Evolutionary conservation across 176 grass and related monocot genomes (phyloP).

Genomic region (Bromus sterilis): DNA sequence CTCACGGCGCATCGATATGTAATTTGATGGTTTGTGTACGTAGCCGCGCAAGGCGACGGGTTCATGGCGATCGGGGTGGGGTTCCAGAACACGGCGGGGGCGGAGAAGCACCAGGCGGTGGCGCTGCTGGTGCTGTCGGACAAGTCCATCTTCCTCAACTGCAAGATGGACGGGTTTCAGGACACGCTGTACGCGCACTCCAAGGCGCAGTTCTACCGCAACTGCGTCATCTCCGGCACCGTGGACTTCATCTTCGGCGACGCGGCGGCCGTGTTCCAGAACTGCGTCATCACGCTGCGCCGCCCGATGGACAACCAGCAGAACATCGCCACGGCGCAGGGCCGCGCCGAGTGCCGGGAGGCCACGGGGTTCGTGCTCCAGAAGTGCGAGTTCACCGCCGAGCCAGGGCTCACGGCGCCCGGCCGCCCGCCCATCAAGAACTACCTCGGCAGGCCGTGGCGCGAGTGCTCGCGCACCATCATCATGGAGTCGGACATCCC

Average conservation of each 20-base stretch:
- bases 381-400: slow-evolving; percentile 59
- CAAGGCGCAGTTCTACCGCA: slow-evolving; percentile 83
- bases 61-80: slow-evolving; percentile 80
- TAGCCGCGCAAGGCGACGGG: slow-evolving; percentile 56
- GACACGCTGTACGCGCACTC: slow-evolving; percentile 95
- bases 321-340: slow-evolving; percentile 85
- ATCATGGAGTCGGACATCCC: slow-evolving; percentile 77
- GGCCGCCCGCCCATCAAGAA: slow-evolving; percentile 23
- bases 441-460: slow-evolving; percentile 76
- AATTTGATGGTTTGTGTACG: too few relatives aligned
- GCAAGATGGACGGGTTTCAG: slow-evolving; percentile 82
- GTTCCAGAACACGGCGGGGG: slow-evolving; percentile 83
- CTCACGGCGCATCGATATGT: too few relatives aligned
- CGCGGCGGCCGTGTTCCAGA: slow-evolving; percentile 87
- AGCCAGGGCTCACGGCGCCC: slow-evolving; percentile 21
- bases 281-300: slow-evolving; percentile 62
- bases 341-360: slow-evolving; percentile 55
- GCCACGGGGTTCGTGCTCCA: slow-evolving; percentile 88
- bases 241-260: slow-evolving; percentile 91
- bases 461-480: slow-evolving; percentile 59
- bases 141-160: slow-evolving; percentile 79
- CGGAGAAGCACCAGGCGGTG: slow-evolving; percentile 84
- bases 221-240: slow-evolving; percentile 73
- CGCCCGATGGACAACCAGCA: slow-evolving; percentile 81
- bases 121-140: slow-evolving; percentile 73